Evolutionary conservation across 805 yeast genomes (phyloP), one percentile per base, ranked within the genome.

Genomic region (Cyberlindnera mrakii): DNA sequence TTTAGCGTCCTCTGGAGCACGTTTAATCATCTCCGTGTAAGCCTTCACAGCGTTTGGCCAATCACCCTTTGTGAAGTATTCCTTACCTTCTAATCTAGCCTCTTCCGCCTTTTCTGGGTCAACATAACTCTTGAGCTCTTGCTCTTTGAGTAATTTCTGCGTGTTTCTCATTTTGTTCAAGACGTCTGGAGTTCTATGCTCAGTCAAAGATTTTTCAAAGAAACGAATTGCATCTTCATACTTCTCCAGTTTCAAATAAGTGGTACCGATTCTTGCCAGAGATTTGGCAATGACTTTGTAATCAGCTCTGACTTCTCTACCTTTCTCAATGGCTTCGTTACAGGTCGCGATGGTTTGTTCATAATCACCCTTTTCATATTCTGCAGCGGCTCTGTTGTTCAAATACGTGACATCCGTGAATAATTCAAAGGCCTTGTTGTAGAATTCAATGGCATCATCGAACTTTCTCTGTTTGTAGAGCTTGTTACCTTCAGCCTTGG

Each of bases 311-410:
- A 75, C 57, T 54, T 83, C 91, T 69, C 96, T 79, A 51, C 96
- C 96, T 63, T 85, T 80, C 34, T 87, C 96, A 49, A 91, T 77
- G 20, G 99, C 98, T 39, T 67, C 66, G 54, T 77, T 69, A 64
- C 96, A 83, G 5, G 97, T 87, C 46, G 73, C 67, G 51, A 93
- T 85, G 33, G 96, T 90, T 10, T 81, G 67, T 45, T 89, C 96
- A 58, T 77, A 85, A 59, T 89, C 96, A 49, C 93, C 96, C 65
- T 90, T 88, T 69, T 93, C 99, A 60, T 67, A 93, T 67, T 93
- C 96, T 30, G 99, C 99, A 44, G 99, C 98, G 33, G 99, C 93
- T 58, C 95, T 80, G 74, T 93, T 93, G 72, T 95, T 93, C 63
- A 93, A 74, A 63, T 85, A 93, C 1, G 98, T 91, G 58, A 91